phyloP scores from a whole-genome alignment of 2,329 filamentous ascomycete species.

The Monosporascus sp. region DNA sequence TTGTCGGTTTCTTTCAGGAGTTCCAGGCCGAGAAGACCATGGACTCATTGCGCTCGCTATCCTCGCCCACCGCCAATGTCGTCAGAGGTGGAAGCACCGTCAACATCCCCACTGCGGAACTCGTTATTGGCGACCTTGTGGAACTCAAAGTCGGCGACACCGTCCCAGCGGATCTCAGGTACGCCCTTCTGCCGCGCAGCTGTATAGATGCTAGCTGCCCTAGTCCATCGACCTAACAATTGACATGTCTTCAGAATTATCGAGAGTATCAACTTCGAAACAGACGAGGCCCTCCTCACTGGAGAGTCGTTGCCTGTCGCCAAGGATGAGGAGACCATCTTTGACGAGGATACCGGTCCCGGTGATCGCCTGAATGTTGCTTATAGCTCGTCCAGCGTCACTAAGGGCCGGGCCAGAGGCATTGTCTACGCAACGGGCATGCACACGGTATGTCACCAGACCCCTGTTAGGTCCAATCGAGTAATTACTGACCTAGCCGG shows the following conservation, averaged over 20 bases:
- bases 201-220: neutral
- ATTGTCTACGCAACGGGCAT: slow-evolving; percentile 47
- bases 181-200: neutral
- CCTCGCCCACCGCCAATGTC: slow-evolving; percentile 44
- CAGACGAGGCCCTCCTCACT: slow-evolving; percentile 58
- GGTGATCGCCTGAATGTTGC: slow-evolving; percentile 60
- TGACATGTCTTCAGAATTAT: slow-evolving; percentile 27
- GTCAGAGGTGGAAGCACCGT: slow-evolving; percentile 45
- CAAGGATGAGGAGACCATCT: slow-evolving; percentile 46
- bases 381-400: slow-evolving; percentile 58
- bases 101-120: slow-evolving; percentile 46
- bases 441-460: no score
- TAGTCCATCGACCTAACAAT: neutral
- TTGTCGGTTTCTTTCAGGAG: slow-evolving; percentile 51
- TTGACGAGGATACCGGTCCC: slow-evolving; percentile 47
- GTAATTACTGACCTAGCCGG: slow-evolving; percentile 28
- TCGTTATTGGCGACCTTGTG: slow-evolving; percentile 55
- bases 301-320: slow-evolving; percentile 57
- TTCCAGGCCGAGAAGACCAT: slow-evolving; percentile 52
- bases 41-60: slow-evolving; percentile 44
- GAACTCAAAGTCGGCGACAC: slow-evolving; percentile 46
- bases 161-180: slow-evolving; percentile 37
- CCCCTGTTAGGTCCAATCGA: no score
- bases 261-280: slow-evolving; percentile 51
- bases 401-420: slow-evolving; percentile 55